Base-by-base conservation (phyloP, 1,139 yeast genomes). In the Scheffersomyces segobiensis region DNA sequence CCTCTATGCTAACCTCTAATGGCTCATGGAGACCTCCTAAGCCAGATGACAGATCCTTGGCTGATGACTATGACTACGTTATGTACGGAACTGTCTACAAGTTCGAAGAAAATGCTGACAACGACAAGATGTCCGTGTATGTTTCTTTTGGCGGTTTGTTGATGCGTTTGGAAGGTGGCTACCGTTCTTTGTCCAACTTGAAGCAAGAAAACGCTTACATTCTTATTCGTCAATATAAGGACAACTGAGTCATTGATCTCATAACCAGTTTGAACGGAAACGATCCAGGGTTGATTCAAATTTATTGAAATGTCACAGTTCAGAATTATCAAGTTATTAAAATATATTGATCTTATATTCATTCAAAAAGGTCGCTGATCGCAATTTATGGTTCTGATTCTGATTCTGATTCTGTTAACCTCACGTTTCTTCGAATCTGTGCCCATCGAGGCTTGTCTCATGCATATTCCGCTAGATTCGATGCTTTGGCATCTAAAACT, bases 1-100 rank as follows among this genome's bases (percentile, higher is more conserved):
- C 81, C 12, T 79, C 85, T 22, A 82, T 76, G 76, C 70, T 83
- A 57, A 80, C 88, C 19, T 81, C 88, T 53, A 86, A 86, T 63
- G 88, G 91, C 48, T 87, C 92, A 19, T 95, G 98, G 98, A 88
- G 98, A 78, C 93, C 95, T 3, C 96, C 97, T 52, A 90, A 85
- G 73, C 83, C 89, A 17, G 91, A 88, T 59, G 97, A 93, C 66
- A 84, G 89, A 67, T 86, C 96, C 1, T 82, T 95, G 70, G 97
- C 98, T 60, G 98, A 95, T 71, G 98, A 95, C 71, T 95, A 93
- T 77, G 99, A 96, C 72, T 96, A 96, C 69, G 98, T 95, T 66
- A 95, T 95, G 98, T 89, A 93, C 74, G 99, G 99, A 59, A 93
- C 98, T 18, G 97, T 96, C 54, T 96, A 96, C 81, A 93, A 95